Conservation (phyloP, 768 basidiomycete species). For the Paxillus ammoniavirescens region DNA sequence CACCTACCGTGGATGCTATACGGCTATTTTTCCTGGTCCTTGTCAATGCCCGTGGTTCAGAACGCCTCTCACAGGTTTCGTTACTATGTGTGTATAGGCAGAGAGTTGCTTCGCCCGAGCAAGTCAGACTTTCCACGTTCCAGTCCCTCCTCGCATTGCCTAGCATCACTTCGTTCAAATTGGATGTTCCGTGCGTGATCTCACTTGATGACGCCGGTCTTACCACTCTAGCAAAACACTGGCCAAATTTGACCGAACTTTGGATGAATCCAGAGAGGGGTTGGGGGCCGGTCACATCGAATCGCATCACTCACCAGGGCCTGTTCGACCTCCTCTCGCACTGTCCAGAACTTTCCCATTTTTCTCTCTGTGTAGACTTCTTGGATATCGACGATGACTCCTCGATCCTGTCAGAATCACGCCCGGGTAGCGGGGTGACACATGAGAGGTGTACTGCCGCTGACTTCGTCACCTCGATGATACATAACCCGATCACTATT, state of each 20-base stretch:
- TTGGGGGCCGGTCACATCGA: slow-evolving; percentile 17
- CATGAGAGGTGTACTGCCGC: slow-evolving; percentile 8
- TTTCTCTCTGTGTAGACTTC: slow-evolving; percentile 24
- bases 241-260: slow-evolving; percentile 15
- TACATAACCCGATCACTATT: slow-evolving; percentile 15
- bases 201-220: slow-evolving; percentile 20
- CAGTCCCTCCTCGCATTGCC: slow-evolving; percentile 16
- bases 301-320: slow-evolving; percentile 20
- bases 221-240: slow-evolving; percentile 15
- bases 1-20: slow-evolving; percentile 16
- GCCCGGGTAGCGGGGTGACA: slow-evolving; percentile 9
- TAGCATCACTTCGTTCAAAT: slow-evolving; percentile 9
- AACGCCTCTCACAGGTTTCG: slow-evolving; percentile 8
- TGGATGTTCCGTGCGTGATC: slow-evolving; percentile 20
- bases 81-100: slow-evolving; percentile 8
- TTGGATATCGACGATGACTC: slow-evolving; percentile 10
- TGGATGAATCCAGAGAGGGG: slow-evolving; percentile 17
- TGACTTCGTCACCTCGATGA: slow-evolving; percentile 22
- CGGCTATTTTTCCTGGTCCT: slow-evolving; percentile 22
- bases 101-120: background rate
- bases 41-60: slow-evolving; percentile 7
- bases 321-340: slow-evolving; percentile 17
- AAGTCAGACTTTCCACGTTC: slow-evolving; percentile 15
- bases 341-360: slow-evolving; percentile 5
- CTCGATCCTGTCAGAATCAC: background rate